Evolutionary conservation across 306 rosid species (phyloP), one percentile per base, ranked within the genome.

Genomic region (Ceratonia siliqua): DNA sequence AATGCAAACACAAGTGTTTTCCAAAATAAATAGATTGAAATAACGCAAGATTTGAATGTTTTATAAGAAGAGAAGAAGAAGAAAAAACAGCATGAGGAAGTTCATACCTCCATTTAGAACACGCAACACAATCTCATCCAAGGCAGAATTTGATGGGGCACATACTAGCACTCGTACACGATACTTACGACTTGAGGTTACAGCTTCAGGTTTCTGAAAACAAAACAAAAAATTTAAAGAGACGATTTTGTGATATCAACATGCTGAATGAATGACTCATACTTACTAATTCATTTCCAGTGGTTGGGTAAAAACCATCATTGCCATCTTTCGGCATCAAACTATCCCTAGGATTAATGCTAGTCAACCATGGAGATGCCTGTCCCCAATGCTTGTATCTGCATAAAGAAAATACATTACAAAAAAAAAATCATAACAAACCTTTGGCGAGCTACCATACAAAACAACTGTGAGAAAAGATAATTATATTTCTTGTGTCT

Each of bases 121-220:
- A 39, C 98, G 97, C 87, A 91, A 73, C 58, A 91, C 96, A 85
- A 94, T 94, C 87, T 94, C 98, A 78, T 94, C 98, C 3, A 94
- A 90, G 22, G 98, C 98, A 72, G 98, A 94, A 77, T 94, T 94
- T 68, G 97, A 94, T 64, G 96, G 97, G 61, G 98, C 98, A 7
- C 97, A 94, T 25, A 94, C 98, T 68, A 94, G 87, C 58, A 91
- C 96, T 45, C 92, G 85, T 54, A 94, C 94, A 42, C 92, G 97
- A 80, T 94, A 91, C 79, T 89, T 94, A 21, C 98, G 94, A 69
- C 80, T 88, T 35, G 98, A 91, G 59, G 90, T 89, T 77, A 88
- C 86, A 55, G 87, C 84, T 83, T 94, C 98, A 68, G 96, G 97
- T 85, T 85, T 94, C 98, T 94, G 80, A 72, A 77, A 56, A 82